These are phyloP conservation scores for Thelonectria blattea DNA, from an alignment of 2,329 filamentous ascomycete genomes.

Conservation along the genomic window DNA sequence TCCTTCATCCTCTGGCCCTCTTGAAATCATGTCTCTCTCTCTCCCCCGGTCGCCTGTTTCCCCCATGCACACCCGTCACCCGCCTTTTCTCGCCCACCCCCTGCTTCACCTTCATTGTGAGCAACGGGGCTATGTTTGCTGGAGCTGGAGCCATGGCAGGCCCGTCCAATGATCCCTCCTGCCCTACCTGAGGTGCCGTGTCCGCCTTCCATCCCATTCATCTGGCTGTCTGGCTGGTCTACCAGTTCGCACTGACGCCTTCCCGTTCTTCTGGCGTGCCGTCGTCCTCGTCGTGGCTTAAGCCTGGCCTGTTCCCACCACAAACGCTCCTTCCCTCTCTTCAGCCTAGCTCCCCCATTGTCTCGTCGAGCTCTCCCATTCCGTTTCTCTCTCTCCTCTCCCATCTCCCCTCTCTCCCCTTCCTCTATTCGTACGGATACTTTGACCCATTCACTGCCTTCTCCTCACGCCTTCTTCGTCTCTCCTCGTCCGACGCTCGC, in stretches of 20 bases:
- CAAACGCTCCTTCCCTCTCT: slow-evolving; percentile 7
- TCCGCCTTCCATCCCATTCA: not conserved
- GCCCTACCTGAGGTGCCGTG: not conserved
- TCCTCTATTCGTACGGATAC: not conserved
- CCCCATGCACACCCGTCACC: too few relatives aligned
- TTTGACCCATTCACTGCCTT: not conserved
- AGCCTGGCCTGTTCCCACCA: not conserved
- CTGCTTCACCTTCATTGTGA: not conserved
- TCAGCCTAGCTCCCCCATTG: slow-evolving; percentile 5
- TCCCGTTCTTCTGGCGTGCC: slow-evolving; percentile 1
- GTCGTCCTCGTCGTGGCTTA: slow-evolving; percentile 5
- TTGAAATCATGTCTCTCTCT: too few relatives aligned
- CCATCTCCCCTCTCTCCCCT: not conserved
- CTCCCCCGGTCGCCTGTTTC: too few relatives aligned
- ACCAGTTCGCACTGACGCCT: not conserved
- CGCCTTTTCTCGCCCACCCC: not conserved
- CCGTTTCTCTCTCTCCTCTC: slow-evolving; percentile 2
- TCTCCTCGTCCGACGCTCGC: slow-evolving; percentile 5
- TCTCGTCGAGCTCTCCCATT: slow-evolving; percentile 13
- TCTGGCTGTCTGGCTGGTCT: too few relatives aligned
- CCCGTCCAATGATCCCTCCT: slow-evolving; percentile 1
- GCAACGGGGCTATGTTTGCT: not conserved
- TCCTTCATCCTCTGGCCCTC: too few relatives aligned
- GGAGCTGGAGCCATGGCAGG: not conserved
- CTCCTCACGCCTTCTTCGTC: slow-evolving; percentile 1